Base-by-base conservation (phyloP, 1,284 basidiomycete genomes). In the Leccinum subspadiceum region DNA sequence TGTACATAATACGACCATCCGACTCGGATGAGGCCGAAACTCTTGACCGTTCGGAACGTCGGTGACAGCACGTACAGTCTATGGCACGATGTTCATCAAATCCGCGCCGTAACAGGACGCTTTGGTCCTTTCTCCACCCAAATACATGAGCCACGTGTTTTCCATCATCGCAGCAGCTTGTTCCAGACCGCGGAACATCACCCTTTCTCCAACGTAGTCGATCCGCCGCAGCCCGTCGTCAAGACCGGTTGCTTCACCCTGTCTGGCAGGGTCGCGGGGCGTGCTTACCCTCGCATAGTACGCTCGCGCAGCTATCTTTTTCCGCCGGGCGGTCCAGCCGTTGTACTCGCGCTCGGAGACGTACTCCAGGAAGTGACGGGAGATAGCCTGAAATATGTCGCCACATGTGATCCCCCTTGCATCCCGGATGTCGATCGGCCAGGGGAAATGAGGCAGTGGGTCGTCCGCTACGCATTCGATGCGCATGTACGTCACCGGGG, bases 181-280 rank as follows among this genome's bases (percentile, higher is more conserved):
- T 64, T 81, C 81, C 20, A 87, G 70, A 13, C 85, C 85, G 56
- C 82, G 73, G 67, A 86, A 86, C 66, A 76, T 78, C 48, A 76
- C 70, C 55, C 78, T 72, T 31, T 79, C 79, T 6, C 81, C 78
- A 55, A 86, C 68, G 57, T 81, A 81, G 68, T 86, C 84, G 15
- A 82, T 73, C 51, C 84, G 72, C 56, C 79, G 71, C 57, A 84
- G 61, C 5, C 76, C 77, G 54, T 81, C 78, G 12, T 66, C 65
- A 24, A 35, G 59, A 20, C 48, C 61, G 5, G 53, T 55, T 7
- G 37, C 9, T 15, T 20, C 37, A 2, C 54, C 15, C 4, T 48
- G 51, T 17, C 29, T 26, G 12, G 37, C 37, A 55, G 59, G 54
- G 49, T 62, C 50, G 58, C 55, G 22, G 56, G 39, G 53, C 48